Evolutionary conservation across 176 grass and related monocot species (phyloP), one percentile per base, ranked within the genome.

Genomic region (Juncus effusus): DNA sequence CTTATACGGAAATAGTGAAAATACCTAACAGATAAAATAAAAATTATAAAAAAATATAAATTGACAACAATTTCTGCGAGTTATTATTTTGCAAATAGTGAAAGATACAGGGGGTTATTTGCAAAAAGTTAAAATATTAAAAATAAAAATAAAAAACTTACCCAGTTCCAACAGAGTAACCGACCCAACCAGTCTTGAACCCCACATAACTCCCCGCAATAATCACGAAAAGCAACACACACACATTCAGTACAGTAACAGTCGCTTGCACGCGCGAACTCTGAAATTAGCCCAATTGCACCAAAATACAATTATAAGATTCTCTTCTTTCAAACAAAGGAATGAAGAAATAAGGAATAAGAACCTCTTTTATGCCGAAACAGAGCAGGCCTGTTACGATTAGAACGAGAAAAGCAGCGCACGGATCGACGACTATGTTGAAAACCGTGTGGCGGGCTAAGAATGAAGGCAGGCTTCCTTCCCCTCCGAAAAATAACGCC

Each of bases 181-280:
- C 94, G 3, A 82, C 82, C 94, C 94, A 99, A 80, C 94, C 94
- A 62, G 79, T 89, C 62, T 89, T 79, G 70, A 89, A 93, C 63
- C 94, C 94, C 51, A 93, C 81, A 70, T 89, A 99, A 49, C 80
- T 79, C 62, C 88, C 88, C 77, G 69, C 94, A 59, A 93, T 61
- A 76, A 99, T 87, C 60, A 99, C 88, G 80, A 99, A 99, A 82
- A 93, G 42, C 88, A 99, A 84, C 63, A 99, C 94, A 76, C 85
- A 86, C 36, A 78, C 85, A 90, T 99, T 99, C 60, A 88, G 65
- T 69, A 54, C 72, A 55, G 94, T 99, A 59, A 99, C 47, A 56
- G 77, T 13, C 56, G 75, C 88, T 80, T 99, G 94, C 35, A 86
- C 94, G 74, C 62, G 81, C 71, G 88, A 70, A 83, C 94, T 99